Evolutionary conservation across 768 basidiomycete genomes (phyloP).

Genomic region (Suillus lakei): DNA sequence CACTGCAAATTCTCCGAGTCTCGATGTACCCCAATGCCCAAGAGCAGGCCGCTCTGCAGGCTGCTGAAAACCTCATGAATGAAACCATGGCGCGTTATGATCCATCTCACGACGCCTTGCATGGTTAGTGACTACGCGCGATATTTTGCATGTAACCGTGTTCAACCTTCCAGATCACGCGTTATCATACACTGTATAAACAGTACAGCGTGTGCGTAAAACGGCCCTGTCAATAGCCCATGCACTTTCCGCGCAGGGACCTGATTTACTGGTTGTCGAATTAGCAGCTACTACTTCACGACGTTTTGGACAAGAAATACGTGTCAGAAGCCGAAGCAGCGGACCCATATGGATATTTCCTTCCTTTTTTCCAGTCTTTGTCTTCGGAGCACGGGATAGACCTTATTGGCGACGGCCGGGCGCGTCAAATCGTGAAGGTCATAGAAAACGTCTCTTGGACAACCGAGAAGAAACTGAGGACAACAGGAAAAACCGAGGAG

Average conservation of each 20-base stretch:
- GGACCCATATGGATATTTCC: constrained; percentile 68
- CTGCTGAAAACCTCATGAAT: constrained; percentile 71
- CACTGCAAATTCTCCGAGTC: neutral
- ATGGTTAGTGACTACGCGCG: constrained; percentile 55
- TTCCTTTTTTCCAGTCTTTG: constrained; percentile 62
- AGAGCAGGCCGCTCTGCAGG: constrained; percentile 56
- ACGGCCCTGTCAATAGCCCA: constrained; percentile 74
- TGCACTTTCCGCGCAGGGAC: constrained; percentile 44
- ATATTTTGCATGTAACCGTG: constrained; percentile 5
- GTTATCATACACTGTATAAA: neutral
- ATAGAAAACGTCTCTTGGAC: constrained; percentile 86
- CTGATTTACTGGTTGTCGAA: constrained; percentile 80
- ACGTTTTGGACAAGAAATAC: constrained; percentile 88
- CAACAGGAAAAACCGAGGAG: constrained; percentile 54
- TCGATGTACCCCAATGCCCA: constrained; percentile 55
- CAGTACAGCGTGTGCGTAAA: constrained; percentile 83
- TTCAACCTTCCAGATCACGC: constrained; percentile 1
- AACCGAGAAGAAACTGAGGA: constrained; percentile 73
- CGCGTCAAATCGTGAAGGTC: constrained; percentile 57
- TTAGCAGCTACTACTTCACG: constrained; percentile 88
- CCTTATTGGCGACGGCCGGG: constrained; percentile 64
- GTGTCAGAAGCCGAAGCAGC: constrained; percentile 58
- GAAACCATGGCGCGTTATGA: constrained; percentile 79
- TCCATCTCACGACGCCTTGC: constrained; percentile 79
- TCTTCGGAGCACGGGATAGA: constrained; percentile 51